These are phyloP conservation scores for Pulveroboletus frians DNA, from an alignment of 768 basidiomycete species.

Conservation along the genomic window DNA sequence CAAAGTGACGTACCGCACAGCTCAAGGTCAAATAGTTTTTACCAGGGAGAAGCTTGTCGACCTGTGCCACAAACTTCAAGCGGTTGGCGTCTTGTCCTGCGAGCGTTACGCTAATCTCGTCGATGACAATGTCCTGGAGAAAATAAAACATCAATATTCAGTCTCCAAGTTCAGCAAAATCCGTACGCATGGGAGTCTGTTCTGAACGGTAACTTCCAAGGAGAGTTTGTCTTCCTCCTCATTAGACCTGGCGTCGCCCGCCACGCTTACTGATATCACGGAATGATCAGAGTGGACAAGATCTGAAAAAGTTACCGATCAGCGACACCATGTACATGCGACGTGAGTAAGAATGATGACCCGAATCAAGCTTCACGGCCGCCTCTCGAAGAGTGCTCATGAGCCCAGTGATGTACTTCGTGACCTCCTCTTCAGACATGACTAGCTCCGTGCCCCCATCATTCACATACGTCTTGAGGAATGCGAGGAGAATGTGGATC, in stretches of 20 bases:
- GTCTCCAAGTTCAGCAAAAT: not conserved
- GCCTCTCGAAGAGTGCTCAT: constrained; percentile 45
- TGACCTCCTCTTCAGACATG: constrained; percentile 46
- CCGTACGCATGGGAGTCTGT: constrained; percentile 73
- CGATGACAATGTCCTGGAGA: constrained; percentile 52
- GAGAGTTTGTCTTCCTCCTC: constrained; percentile 63
- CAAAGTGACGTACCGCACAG: constrained; percentile 57
- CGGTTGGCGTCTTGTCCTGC: constrained; percentile 59
- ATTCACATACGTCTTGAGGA: constrained; percentile 64
- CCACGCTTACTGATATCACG: constrained; percentile 49
- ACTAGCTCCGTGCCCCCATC: constrained; percentile 50
- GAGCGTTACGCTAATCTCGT: constrained; percentile 58
- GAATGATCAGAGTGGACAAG: constrained; percentile 66
- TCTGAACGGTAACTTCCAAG: constrained; percentile 56
- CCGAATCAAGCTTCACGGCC: constrained; percentile 49
- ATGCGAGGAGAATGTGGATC: constrained; percentile 73
- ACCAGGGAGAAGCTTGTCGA: constrained; percentile 50
- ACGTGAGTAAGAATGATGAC: constrained; percentile 32
- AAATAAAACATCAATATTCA: constrained; percentile 8
- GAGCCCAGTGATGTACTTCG: constrained; percentile 48
- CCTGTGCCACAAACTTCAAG: constrained; percentile 47
- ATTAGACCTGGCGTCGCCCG: constrained; percentile 43
- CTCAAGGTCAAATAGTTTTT: constrained; percentile 52
- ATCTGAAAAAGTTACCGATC: constrained; percentile 41
- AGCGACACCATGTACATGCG: constrained; percentile 4